Conservation (phyloP, 139 green algal genomes). For the Volvox reticuliferus region DNA sequence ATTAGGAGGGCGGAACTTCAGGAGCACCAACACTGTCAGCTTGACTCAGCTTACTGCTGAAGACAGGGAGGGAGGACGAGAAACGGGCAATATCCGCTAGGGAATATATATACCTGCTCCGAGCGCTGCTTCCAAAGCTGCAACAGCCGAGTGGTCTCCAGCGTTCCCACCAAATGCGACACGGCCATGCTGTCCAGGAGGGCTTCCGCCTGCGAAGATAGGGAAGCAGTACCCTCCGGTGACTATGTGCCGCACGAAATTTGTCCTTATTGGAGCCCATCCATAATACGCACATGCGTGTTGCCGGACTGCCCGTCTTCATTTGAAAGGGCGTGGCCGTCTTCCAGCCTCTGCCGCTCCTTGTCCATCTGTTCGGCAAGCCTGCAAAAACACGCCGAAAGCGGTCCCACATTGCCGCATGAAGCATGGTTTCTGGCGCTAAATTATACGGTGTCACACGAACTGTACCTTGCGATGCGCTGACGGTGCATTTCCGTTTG, state of each 20-base stretch:
- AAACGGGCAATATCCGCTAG: neutral
- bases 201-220: neutral
- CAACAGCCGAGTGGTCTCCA: slow-evolving; percentile 20
- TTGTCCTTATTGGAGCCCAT: neutral
- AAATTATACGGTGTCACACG: no score
- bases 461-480: neutral
- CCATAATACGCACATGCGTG: neutral
- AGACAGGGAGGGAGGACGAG: no score
- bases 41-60: no score
- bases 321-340: neutral
- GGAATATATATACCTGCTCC: slow-evolving; percentile 4
- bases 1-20: no score
- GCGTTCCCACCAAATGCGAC: slow-evolving; percentile 1
- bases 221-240: neutral
- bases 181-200: slow-evolving; percentile 40
- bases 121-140: slow-evolving; percentile 38
- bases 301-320: neutral
- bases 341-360: slow-evolving; percentile 9
- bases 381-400: neutral
- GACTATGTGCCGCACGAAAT: neutral
- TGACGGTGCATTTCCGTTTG: slow-evolving; percentile 33
- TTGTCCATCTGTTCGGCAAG: slow-evolving; percentile 8
- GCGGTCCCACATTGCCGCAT: no score
- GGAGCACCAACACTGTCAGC: no score
- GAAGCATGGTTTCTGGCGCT: no score